Conservation (phyloP, 2,329 filamentous ascomycete species). For the Triangularia verruculosa region DNA sequence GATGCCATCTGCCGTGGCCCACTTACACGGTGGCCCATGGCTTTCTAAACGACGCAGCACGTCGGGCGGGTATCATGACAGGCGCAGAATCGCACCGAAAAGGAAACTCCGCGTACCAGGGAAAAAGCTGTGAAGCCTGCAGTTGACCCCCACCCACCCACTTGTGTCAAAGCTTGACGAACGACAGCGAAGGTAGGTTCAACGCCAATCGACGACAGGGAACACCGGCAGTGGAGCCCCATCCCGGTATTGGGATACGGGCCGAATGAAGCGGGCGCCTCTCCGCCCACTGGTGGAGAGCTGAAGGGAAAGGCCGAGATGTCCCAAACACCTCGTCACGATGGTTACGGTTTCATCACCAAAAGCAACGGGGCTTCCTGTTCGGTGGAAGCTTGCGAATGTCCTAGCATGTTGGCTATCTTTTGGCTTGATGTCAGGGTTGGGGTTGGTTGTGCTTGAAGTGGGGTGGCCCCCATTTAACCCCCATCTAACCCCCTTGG, state of each 20-base stretch:
- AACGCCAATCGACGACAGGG: background rate
- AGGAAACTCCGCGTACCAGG: background rate
- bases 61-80: background rate
- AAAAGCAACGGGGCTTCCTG: background rate
- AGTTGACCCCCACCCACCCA: background rate
- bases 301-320: background rate
- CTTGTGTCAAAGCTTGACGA: background rate
- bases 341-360: background rate
- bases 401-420: background rate
- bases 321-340: background rate
- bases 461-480: background rate
- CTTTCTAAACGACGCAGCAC: background rate
- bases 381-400: background rate
- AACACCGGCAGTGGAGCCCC: background rate
- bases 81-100: background rate
- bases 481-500: background rate
- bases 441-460: background rate
- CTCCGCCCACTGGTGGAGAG: background rate
- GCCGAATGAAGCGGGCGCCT: background rate
- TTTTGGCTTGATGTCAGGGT: background rate
- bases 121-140: background rate
- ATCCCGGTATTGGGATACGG: background rate
- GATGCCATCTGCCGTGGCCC: background rate
- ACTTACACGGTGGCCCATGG: background rate
- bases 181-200: background rate